A percentile compares a stretch with the other conserved stretches of the same genome.
These are phyloP conservation scores for Plectosphaerella cucumerina DNA, from an alignment of 2,329 filamentous ascomycete genomes.

Conservation along the genomic window DNA sequence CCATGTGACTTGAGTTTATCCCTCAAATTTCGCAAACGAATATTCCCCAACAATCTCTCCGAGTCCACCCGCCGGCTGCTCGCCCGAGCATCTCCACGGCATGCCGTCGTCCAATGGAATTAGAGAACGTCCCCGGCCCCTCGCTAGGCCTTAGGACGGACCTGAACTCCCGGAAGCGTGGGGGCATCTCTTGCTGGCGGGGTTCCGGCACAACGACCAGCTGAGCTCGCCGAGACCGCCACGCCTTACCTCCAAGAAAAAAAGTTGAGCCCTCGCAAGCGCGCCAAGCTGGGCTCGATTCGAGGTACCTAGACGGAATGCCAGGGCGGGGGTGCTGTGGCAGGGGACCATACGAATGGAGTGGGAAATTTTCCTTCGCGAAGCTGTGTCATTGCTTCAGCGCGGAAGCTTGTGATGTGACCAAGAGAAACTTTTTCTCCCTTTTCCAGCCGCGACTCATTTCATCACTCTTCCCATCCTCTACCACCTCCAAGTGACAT, in stretches of 20 bases:
- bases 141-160: background rate
- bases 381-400: background rate
- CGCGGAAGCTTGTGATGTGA: background rate
- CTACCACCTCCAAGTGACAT: background rate
- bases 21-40: background rate
- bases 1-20: background rate
- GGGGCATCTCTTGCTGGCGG: background rate
- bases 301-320: background rate
- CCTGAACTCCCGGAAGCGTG: background rate
- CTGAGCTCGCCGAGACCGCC: background rate
- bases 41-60: background rate
- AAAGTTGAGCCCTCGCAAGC: background rate
- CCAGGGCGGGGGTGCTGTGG: too few species aligned
- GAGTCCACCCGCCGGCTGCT: background rate
- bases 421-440: background rate
- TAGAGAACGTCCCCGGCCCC: background rate
- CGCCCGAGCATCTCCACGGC: background rate
- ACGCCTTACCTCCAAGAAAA: background rate
- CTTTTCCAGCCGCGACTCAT: background rate
- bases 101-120: background rate
- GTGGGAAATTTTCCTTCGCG: background rate
- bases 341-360: too few species aligned
- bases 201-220: background rate
- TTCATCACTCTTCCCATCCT: background rate
- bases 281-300: background rate